Evolutionary conservation across 441 rosid genomes (phyloP).

Genomic region (Eruca vesicaria): DNA sequence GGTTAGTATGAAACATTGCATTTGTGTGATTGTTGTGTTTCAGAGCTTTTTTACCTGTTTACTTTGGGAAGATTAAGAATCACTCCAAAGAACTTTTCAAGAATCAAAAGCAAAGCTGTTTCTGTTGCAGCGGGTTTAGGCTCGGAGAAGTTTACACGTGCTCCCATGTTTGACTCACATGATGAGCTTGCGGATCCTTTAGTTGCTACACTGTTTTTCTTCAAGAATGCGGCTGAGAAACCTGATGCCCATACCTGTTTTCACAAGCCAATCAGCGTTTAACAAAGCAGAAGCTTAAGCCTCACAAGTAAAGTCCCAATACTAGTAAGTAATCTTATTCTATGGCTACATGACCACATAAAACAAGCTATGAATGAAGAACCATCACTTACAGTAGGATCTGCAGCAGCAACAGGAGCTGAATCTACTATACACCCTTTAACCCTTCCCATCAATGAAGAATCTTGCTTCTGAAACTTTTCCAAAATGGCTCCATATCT

Average conservation of each 20-base stretch:
- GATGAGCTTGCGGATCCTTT: slow-evolving; percentile 45
- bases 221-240: slow-evolving; percentile 91
- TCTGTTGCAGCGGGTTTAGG: slow-evolving; percentile 77
- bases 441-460: slow-evolving; percentile 59
- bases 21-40: neutral
- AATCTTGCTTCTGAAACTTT: slow-evolving; percentile 80
- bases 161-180: slow-evolving; percentile 33
- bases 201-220: slow-evolving; percentile 81
- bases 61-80: slow-evolving; percentile 80
- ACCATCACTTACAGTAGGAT: slow-evolving; percentile 68
- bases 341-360: neutral
- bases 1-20: neutral
- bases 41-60: slow-evolving; percentile 55
- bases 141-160: slow-evolving; percentile 34
- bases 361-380: slow-evolving; percentile 2
- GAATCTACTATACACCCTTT: slow-evolving; percentile 95
- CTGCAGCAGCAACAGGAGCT: slow-evolving; percentile 95
- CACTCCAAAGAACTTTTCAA: slow-evolving; percentile 77
- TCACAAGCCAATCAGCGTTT: slow-evolving; percentile 14
- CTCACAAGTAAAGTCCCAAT: neutral
- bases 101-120: slow-evolving; percentile 73
- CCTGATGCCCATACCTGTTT: slow-evolving; percentile 96
- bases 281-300: neutral
- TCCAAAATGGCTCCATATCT: slow-evolving; percentile 94
- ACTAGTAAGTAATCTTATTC: neutral